Percentiles rank a stretch among this genome's conserved stretches.
Conservation (phyloP, 208 protist genomes). For the Trypanosoma vivax region DNA sequence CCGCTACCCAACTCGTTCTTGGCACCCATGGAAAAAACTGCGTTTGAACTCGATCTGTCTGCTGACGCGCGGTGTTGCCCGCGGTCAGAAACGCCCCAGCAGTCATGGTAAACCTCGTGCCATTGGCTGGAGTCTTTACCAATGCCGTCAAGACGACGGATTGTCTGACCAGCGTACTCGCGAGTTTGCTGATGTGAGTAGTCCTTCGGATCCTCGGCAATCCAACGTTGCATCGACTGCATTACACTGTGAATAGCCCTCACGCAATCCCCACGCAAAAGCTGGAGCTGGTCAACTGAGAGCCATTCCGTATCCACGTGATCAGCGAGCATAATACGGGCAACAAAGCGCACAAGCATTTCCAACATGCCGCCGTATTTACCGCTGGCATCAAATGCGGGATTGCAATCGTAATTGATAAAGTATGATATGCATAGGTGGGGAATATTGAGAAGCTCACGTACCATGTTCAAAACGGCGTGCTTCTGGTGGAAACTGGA, state of each 20-base stretch:
- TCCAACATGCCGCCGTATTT: conserved; percentile 74
- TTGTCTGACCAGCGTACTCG: conserved; percentile 8
- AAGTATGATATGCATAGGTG: conserved; percentile 72
- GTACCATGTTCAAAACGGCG: conserved; percentile 66
- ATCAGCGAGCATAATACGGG: conserved; percentile 53
- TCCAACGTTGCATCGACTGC: conserved; percentile 65
- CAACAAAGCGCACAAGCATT: conserved; percentile 65
- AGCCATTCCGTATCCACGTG: conserved; percentile 39
- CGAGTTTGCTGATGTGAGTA: conserved; percentile 30
- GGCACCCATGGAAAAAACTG: background rate
- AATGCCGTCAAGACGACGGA: background rate
- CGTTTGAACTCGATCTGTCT: background rate
- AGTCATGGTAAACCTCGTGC: conserved; percentile 11
- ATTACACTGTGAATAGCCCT: conserved; percentile 53
- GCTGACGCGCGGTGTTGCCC: background rate
- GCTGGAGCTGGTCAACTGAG: conserved; percentile 68
- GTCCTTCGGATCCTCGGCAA: conserved; percentile 61
- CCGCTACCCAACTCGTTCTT: conserved; percentile 4
- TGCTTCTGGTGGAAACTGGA: conserved; percentile 72
- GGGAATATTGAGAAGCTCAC: conserved; percentile 51
- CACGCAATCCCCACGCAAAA: conserved; percentile 65
- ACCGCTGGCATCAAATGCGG: conserved; percentile 57
- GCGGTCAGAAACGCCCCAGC: conserved; percentile 6
- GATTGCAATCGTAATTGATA: conserved; percentile 86
- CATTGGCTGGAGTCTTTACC: background rate